Conservation (phyloP, 371 early-diverging fungal species). For the Capillidium rhysosporum region DNA sequence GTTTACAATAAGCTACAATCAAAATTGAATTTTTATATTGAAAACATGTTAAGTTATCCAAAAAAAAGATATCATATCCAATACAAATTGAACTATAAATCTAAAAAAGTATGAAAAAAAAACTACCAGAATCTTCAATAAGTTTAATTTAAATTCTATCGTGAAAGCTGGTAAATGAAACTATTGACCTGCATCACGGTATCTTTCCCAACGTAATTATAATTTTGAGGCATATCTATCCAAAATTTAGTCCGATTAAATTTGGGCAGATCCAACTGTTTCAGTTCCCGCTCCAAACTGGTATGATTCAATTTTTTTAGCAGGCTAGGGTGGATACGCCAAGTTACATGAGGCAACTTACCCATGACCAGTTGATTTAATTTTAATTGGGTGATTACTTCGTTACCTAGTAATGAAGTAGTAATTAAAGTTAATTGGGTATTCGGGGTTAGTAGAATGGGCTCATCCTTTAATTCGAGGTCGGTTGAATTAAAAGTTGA, state of each 20-base stretch:
- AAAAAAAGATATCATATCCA: no score
- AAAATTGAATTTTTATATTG: no score
- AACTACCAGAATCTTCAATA: no score
- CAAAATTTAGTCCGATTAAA: neutral
- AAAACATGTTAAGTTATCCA: no score
- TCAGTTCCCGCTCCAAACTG: neutral
- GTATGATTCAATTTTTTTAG: neutral
- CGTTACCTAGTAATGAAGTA: neutral
- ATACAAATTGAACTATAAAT: no score
- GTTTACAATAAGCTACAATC: no score
- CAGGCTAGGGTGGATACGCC: neutral
- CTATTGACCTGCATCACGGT: no score
- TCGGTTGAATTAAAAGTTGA: no score
- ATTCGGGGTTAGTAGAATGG: neutral
- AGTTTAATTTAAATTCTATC: no score
- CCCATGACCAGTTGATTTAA: neutral
- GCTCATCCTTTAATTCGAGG: neutral
- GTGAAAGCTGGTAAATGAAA: no score
- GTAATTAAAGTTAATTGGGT: neutral
- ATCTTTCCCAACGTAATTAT: no score
- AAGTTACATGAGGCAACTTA: neutral
- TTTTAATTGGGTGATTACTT: neutral
- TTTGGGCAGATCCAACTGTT: neutral
- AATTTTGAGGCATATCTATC: neutral
- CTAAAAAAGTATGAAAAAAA: no score